Evolutionary conservation across 164 flowering plant species (phyloP), one percentile per base, ranked within the genome.

Genomic region (Chloranthus sessilifolius): DNA sequence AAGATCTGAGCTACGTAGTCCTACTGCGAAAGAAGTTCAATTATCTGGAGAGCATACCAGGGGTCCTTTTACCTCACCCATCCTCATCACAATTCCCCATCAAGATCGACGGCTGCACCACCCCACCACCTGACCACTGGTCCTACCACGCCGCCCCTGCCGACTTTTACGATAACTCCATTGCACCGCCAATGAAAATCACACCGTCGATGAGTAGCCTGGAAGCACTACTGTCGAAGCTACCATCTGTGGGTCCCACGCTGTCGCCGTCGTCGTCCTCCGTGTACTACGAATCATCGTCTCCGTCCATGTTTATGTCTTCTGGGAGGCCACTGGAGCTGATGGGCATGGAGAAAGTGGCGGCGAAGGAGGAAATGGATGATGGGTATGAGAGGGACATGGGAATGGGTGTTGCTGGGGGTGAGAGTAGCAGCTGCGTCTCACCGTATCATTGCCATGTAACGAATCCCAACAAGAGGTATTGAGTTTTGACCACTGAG

Each of bases 121-220:
- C 21, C 44, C 70, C 11, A 55, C 77, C 37, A 67, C 68, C 7
- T 35, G 67, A 14, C 74, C 88, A 89, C 82, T 75, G 30, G 44
- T 7, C 55, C 24, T 56, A 12, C 30, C 49, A 50, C 15, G 25
- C 23, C 2, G 15, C 24, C 6, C 12, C 64, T 4, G 36, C 65
- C 5, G 65, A 67, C 17, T 62, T 42, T 52, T 59, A 66, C 25
- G 72, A 76, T 46, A 72, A 72, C 14, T 64, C 52, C 56, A 46
- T 64, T 29, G 80, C 55, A 15, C 61, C 20, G 19, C 76, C 81
- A 11, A 17, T 74, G 64, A 74, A 65, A 46, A 75, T 92, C 39
- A 83, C 95, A 22, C 98, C 96, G 0, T 92, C 98, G 3, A 88
- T 92, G 96, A 88, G 86, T 56, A 88, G 96, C 77, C 85, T 92